Evolutionary conservation across 345 rosid genomes (phyloP), one percentile per base, ranked within the genome.

Genomic region (Microcos paniculata): DNA sequence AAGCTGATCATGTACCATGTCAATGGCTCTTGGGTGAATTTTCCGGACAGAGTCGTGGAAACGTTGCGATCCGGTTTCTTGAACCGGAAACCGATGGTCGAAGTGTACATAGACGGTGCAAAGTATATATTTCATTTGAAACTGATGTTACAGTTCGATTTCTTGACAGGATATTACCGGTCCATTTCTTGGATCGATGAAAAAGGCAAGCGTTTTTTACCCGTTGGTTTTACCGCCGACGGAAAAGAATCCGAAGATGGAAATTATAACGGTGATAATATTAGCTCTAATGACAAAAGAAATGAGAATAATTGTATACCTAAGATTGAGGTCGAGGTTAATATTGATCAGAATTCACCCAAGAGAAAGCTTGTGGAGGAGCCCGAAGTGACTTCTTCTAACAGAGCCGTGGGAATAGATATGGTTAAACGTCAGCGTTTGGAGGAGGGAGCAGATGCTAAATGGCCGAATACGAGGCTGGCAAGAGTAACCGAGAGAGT

Each of bases 141-240:
- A 59, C 76, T 85, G 46, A 83, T 86, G 92, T 0, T 83, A 56
- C 86, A 83, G 78, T 77, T 80, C 46, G 84, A 85, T 58, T 80
- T 77, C n/a, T 81, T 51, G 35, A 78, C 83, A 8, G 85, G 80
- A 13, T 67, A 42, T 43, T 78, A 49, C 31, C 45, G 87, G 46
- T 85, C 87, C 43, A 79, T 86, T 48, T 82, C 88, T n/a, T 88
- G 92, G 90, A 82, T 86, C 14, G 90, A 88, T 55, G 85, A 56
- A 57, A 74, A 72, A 4, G 87, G 80, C 5, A 77, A 71, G 26
- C 85, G 90, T 43, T 86, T 83, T 72, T 86, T 85, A 56, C 85
- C 86, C 10, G 45, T 59, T 18, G 28, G 1, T 12, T 84, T 80
- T 35, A 15, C 77, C 3, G 61, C 66, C 18, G 81, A 80, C 23